A percentile compares a stretch with the other conserved stretches of the same genome.
phyloP scores from a whole-genome alignment of 2,329 filamentous ascomycete species.

The Colletotrichum sp. region DNA sequence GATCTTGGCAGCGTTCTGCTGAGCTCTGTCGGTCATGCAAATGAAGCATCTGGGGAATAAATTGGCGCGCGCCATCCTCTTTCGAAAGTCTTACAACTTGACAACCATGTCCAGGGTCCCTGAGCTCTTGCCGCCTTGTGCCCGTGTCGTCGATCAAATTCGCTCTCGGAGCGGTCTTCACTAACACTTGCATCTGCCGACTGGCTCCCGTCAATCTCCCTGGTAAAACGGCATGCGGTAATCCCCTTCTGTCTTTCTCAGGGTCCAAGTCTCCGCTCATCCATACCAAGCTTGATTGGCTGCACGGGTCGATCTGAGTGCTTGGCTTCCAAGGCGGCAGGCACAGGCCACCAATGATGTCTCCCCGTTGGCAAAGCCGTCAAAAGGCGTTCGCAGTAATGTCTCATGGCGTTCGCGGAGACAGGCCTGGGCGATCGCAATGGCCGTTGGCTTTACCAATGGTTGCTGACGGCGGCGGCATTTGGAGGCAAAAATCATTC shows the following conservation, averaged over 20 bases:
- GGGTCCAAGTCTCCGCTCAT: not conserved
- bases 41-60: not conserved
- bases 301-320: not conserved
- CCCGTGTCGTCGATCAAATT: not conserved
- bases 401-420: not conserved
- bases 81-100: not conserved
- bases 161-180: not conserved
- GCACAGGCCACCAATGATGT: not conserved
- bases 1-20: not conserved
- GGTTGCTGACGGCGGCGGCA: not conserved
- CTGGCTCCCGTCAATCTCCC: not conserved
- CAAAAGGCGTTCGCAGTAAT: not conserved
- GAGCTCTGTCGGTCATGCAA: not conserved
- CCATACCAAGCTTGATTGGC: slow-evolving; percentile 1
- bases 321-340: slow-evolving; percentile 7
- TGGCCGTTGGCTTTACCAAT: not conserved
- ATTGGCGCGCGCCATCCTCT: not conserved
- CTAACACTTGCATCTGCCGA: not conserved
- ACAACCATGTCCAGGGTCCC: not conserved
- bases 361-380: not conserved
- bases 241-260: slow-evolving; percentile 5
- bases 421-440: not conserved
- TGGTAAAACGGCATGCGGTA: not conserved
- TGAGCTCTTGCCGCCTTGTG: not conserved
- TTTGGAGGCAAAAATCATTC: not conserved